Conservation (phyloP, 352 stramenopile genomes). For the Phytophthora meadii region DNA sequence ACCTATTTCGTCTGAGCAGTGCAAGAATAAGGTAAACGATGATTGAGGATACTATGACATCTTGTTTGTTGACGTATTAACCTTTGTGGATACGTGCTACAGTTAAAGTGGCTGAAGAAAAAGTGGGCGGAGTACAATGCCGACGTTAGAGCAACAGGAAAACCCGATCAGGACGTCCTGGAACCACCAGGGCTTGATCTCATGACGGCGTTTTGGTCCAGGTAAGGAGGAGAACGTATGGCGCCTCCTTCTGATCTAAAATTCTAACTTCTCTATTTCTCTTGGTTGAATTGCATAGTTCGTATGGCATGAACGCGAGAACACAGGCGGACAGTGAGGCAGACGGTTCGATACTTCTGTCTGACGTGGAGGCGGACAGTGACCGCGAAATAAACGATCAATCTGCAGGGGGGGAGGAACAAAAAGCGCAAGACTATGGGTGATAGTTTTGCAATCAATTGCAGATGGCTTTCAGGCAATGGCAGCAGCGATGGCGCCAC, state of each 20-base stretch:
- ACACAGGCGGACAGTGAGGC: constrained; percentile 5
- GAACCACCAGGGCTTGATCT: constrained; percentile 8
- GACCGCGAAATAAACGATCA: no score
- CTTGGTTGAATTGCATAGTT: not conserved
- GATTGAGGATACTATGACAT: no score
- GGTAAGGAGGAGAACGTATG: constrained; percentile 1
- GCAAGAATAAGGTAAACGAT: no score
- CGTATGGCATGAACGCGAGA: not conserved
- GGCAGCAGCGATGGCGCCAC: constrained; percentile 1
- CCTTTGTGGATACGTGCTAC: not conserved
- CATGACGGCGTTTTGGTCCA: constrained; percentile 11
- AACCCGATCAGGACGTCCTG: not conserved
- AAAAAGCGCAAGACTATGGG: constrained; percentile 9
- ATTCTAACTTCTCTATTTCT: not conserved
- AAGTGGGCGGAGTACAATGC: constrained; percentile 16
- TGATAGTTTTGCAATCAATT: constrained; percentile 11
- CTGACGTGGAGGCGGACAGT: not conserved
- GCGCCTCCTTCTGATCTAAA: no score
- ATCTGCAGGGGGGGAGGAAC: no score
- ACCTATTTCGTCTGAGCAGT: no score
- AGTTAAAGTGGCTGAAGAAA: constrained; percentile 12
- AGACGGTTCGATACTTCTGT: not conserved
- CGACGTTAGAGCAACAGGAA: constrained; percentile 5
- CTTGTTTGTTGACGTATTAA: no score
- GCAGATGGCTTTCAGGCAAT: constrained; percentile 12